These are phyloP conservation scores for Diplodia mutila DNA, from an alignment of 2,329 filamentous ascomycete genomes.

Conservation along the genomic window DNA sequence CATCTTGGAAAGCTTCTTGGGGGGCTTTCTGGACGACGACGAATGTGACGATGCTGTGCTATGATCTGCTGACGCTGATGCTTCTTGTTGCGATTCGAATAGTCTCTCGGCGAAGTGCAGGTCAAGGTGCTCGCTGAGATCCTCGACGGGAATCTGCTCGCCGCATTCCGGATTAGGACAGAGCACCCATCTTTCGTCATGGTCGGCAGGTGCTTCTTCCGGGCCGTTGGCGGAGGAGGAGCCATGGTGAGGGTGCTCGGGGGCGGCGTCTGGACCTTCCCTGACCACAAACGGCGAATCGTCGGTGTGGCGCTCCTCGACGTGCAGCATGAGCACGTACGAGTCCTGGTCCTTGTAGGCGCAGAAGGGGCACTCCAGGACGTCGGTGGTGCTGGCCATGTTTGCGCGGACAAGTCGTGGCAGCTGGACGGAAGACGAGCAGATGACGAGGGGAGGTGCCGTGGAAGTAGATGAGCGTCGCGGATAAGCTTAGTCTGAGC, in stretches of 20 bases:
- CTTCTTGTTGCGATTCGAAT: slow-evolving; percentile 30
- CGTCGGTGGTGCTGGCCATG: slow-evolving; percentile 11
- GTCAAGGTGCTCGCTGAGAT: slow-evolving; percentile 53
- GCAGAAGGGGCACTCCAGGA: slow-evolving; percentile 24
- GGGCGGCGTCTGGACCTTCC: slow-evolving; percentile 27
- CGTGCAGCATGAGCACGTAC: slow-evolving; percentile 45
- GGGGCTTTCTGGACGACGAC: slow-evolving; percentile 33
- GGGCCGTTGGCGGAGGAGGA: not conserved
- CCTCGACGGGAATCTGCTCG: slow-evolving; percentile 46
- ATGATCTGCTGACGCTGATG: not conserved
- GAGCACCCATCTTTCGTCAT: slow-evolving; percentile 34
- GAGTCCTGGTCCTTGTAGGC: slow-evolving; percentile 1
- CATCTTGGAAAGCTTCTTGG: slow-evolving; percentile 39
- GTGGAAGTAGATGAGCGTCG: not conserved
- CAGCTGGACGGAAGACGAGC: not conserved
- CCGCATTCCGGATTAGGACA: slow-evolving; percentile 50
- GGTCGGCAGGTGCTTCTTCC: not conserved
- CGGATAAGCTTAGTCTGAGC: not conserved
- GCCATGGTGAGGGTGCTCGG: slow-evolving; percentile 28
- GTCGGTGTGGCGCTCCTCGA: slow-evolving; percentile 45
- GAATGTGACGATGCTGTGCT: slow-evolving; percentile 30
- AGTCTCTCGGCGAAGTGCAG: slow-evolving; percentile 47
- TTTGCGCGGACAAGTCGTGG: not conserved
- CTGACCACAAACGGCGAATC: slow-evolving; percentile 43
- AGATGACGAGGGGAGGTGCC: not conserved